Base-by-base conservation (phyloP, 1,139 yeast species). In the Lodderomyces elongisporus region DNA sequence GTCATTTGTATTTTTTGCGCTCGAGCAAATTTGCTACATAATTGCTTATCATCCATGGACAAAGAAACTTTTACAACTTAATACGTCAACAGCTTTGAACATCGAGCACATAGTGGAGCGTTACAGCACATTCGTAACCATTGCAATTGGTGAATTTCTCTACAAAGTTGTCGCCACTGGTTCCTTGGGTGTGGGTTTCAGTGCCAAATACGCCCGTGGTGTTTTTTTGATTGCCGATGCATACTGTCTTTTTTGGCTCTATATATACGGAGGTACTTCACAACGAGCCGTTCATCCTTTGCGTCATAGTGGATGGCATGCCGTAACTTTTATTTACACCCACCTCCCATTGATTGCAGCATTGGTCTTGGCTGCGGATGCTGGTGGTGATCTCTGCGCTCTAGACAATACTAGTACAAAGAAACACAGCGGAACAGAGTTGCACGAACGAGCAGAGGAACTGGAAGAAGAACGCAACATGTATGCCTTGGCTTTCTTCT, bases 81-180 rank as follows among this genome's bases (percentile, higher is more conserved):
- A 62, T 9, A 66, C 63, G 37, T 70, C 80, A 4, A 77, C 85
- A 0, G 85, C 85, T 0, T 52, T 77, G 38, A 78, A 77, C 46
- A 74, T 79, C 38, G 84, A 78, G 46, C 85, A 79, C 46, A 84
- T 77, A 46, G 81, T 75, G 14, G 85, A 79, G 49, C 54, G 85
- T 37, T 68, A 66, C 46, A 65, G 70, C 2, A 73, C 77, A 0
- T 78, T 79, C 48, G 78, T 66, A 34, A 72, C 79, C 41, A 77
- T 79, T 55, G 83, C 83, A 5, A 63, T 79, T 44, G 85, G 85
- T 17, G 85, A 79, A 44, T 79, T 74, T 43, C 55, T 78, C 17
- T 77, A 71, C 45, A 73, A 70, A 35, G 61, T 74, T n/a, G 79
- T 76, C n/a, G 71, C 78, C 2, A 52, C 54, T 1, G 60, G 66